phyloP scores from a whole-genome alignment of 106 monocot species.

The Allium fistulosum region DNA sequence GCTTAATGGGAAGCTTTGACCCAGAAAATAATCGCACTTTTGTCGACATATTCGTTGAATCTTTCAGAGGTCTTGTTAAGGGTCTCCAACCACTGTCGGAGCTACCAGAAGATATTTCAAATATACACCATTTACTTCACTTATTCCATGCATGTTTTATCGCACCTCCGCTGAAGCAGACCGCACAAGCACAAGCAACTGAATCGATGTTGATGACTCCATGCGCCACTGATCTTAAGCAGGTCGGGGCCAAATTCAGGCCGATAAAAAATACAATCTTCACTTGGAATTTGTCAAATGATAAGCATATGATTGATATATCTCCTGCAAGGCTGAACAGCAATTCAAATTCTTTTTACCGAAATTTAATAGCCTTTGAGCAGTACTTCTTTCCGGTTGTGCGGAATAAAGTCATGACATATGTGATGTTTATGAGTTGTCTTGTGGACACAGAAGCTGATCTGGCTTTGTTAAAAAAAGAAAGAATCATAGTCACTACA shows the following conservation, averaged over 20 bases:
- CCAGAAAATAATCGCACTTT: background rate
- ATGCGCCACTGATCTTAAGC: constrained; percentile 3
- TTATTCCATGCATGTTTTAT: constrained; percentile 9
- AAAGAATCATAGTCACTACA: constrained; percentile 33
- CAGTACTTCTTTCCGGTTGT: background rate
- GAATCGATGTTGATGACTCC: constrained; percentile 5
- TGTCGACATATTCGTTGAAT: background rate
- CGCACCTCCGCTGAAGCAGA: background rate
- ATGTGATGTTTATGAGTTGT: constrained; percentile 21
- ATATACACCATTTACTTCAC: constrained; percentile 6
- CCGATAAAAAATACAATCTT: background rate
- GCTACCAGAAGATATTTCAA: too few species aligned
- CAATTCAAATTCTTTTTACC: constrained; percentile 7
- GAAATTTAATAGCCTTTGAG: background rate
- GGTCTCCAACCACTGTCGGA: background rate
- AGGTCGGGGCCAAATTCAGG: background rate
- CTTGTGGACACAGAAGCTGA: background rate
- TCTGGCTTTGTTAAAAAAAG: constrained; percentile 18
- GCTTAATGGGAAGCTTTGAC: background rate
- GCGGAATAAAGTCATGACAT: constrained; percentile 34
- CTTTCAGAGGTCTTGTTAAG: background rate
- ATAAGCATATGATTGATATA: constrained; percentile 1
- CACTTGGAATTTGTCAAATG: background rate
- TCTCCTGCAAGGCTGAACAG: constrained; percentile 6
- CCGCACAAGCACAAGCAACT: background rate